Base-by-base conservation (phyloP, 208 protist genomes). In the Leishmania lainsoni region DNA sequence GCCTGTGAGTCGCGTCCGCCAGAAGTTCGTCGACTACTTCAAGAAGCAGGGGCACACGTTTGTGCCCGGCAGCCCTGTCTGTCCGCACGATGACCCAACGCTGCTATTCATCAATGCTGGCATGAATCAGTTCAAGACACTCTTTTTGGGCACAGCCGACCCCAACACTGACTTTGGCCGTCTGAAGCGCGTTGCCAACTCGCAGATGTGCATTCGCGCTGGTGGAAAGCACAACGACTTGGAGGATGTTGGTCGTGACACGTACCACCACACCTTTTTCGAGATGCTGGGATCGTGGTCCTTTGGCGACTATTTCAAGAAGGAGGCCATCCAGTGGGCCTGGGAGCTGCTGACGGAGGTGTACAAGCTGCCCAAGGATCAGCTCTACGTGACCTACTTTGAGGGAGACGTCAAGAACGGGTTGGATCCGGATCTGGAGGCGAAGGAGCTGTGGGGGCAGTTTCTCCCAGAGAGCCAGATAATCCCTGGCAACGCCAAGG, bases 181-280 rank as follows among this genome's bases (percentile, higher is more conserved):
- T 79, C 89, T 99, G 29, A 98, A 94, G 72, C 96, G 99, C 78
- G 99, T 98, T 16, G 92, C 85, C 32, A 99, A 99, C 91, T 98
- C 95, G 48, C 99, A 99, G 89, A 98, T 99, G 89, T 99, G 99
- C 94, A 99, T 99, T 87, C 98, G 99, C 76, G 99, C 99, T 14
- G 99, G 99, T 74, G 99, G 99, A 54, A 99, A 99, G 93, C 99
- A 99, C 92, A 99, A 99, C 89, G 99, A 99, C 86, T 89, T 99
- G 10, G 99, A 99, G 49, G 99, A 99, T 89, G 99, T 99, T 45
- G 99, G 99, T 54, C 99, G 98, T 83, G 99, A 99, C 86, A 99
- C 97, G 52, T 99, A 99, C 85, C 99, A 99, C 90, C 99, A 99
- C 92, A 99, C 99, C 51, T 99, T 99, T 89, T 99, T 99, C 92